Evolutionary conservation across 1,284 basidiomycete species (phyloP).

Genomic region (Dichomitus squalens): DNA sequence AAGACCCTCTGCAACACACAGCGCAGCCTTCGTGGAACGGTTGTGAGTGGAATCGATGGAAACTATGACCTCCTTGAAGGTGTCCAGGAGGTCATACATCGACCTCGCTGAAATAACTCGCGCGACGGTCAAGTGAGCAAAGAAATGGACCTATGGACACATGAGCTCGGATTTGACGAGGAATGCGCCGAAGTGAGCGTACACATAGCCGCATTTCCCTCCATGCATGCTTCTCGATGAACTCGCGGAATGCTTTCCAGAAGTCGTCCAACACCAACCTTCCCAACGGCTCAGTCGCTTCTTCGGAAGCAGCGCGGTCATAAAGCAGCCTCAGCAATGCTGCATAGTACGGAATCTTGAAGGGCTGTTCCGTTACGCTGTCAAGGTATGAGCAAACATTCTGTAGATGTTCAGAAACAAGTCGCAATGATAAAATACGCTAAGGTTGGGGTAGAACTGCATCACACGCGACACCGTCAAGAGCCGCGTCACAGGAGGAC

Average conservation of each 20-base stretch:
- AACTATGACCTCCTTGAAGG: constrained; percentile 84
- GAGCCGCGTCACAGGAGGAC: too few relatives aligned
- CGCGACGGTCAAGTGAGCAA: constrained; percentile 81
- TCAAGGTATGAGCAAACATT: background rate
- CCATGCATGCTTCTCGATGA: constrained; percentile 87
- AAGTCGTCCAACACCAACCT: constrained; percentile 85
- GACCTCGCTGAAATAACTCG: constrained; percentile 76
- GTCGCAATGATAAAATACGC: too few relatives aligned
- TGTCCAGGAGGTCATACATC: constrained; percentile 76
- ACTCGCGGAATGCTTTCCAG: constrained; percentile 84
- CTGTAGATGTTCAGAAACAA: too few relatives aligned
- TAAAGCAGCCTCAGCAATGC: constrained; percentile 76
- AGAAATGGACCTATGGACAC: constrained; percentile 77
- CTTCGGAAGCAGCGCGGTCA: constrained; percentile 40
- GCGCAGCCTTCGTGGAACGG: constrained; percentile 81
- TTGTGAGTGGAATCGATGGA: constrained; percentile 90
- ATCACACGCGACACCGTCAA: too few relatives aligned
- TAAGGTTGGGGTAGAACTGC: too few relatives aligned
- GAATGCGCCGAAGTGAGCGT: constrained; percentile 36
- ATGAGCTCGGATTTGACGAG: background rate
- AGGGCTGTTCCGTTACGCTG: constrained; percentile 87
- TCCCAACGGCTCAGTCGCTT: constrained; percentile 49
- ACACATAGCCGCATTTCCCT: constrained; percentile 85
- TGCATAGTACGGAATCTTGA: constrained; percentile 89
- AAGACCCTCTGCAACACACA: constrained; percentile 88